phyloP scores from a whole-genome alignment of 2,329 filamentous ascomycete genomes.

The Sporothrix protearum region DNA sequence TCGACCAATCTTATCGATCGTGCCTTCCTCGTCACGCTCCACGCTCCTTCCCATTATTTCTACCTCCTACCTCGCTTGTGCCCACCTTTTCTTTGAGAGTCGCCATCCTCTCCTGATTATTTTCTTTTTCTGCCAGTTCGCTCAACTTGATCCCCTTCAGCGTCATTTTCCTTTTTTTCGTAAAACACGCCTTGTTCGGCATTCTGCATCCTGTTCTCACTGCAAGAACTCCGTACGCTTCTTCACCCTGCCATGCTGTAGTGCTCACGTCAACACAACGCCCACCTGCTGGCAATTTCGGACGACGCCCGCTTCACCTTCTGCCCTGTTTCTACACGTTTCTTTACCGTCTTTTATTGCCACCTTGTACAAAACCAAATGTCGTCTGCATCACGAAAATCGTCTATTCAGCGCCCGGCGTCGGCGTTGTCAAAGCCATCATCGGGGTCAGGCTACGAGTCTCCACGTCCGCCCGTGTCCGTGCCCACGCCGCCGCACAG shows the following conservation, averaged over 20 bases:
- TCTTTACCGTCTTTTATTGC: neutral
- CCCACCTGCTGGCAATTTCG: neutral
- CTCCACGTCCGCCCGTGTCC: neutral
- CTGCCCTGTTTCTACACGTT: neutral
- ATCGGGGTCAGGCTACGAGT: neutral
- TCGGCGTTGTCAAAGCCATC: constrained; percentile 18
- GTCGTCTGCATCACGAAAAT: neutral
- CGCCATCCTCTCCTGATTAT: neutral
- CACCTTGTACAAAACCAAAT: neutral
- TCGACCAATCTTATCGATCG: constrained; percentile 9
- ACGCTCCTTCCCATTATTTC: neutral
- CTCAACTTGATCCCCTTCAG: neutral
- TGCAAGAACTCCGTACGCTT: no score
- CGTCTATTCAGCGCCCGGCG: constrained; percentile 11
- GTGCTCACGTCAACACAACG: neutral
- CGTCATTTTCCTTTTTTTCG: neutral
- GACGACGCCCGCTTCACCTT: neutral
- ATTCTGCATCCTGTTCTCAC: no score
- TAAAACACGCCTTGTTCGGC: no score
- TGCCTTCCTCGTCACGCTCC: neutral
- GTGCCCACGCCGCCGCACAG: neutral
- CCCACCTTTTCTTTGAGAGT: neutral
- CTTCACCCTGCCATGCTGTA: neutral
- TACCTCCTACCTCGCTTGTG: neutral
- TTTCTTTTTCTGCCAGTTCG: neutral